Evolutionary conservation across 768 basidiomycete species (phyloP), one percentile per base, ranked within the genome.

Genomic region (Crassisporium funariophilum): DNA sequence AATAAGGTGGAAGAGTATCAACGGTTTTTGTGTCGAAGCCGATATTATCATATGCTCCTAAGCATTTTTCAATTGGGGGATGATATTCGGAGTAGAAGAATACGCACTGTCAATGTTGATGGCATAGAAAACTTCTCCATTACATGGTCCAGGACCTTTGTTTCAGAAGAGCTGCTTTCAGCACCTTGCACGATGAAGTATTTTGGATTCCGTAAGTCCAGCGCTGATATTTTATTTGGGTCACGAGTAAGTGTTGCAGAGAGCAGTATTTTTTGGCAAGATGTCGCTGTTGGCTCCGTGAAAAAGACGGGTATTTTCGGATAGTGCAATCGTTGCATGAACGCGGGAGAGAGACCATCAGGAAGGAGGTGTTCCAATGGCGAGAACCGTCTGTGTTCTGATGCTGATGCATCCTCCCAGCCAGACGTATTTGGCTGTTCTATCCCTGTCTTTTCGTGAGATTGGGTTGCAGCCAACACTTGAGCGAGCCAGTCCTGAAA

Each of bases 201-300:
- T 58, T 88, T 86, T 1, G 95, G 89, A 44, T 88, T 69, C 46
- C 80, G 71, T 29, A 99, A 70, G 36, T 84, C 79, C 27, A 99
- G 74, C 0, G 91, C 82, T 5, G 87, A 85, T 34, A 98, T 85
- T 58, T 91, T 95, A n/a, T 88, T 85, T 0, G 97, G 95, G 69
- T 98, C 94, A 7, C 86, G 81, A 0, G 95, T 97, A 22, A 98
- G 77, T 0, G 97, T 99, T 0, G 97, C 97, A 8, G 94, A 97
- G 70, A 99, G 97, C 6, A 99, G 73, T 3, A 99, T 76, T 61
- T 98, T 98, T 63, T 98, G 95, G 56, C 95, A 97, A 4, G 87
- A 87, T 4, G 80, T 65, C 33, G 72, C 70, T 57, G 71, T 81
- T 36, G 58, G 63, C 59, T 89, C 89, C 41, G 78, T 75, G 29